These are phyloP conservation scores for Geotrichum siamense DNA, from an alignment of 1,139 yeast genomes.

Conservation along the genomic window DNA sequence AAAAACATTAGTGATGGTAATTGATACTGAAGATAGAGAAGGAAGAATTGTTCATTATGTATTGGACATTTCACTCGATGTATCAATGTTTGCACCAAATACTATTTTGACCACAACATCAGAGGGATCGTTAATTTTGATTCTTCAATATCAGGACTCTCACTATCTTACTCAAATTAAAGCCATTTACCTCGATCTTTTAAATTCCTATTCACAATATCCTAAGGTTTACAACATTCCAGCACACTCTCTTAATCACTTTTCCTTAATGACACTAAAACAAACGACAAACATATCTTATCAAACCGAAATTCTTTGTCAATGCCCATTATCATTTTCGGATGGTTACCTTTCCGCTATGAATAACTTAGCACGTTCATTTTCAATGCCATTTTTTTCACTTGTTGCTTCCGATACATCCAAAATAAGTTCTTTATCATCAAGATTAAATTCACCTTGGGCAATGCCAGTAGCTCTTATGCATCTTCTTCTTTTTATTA, in stretches of 20 bases:
- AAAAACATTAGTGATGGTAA: constrained; percentile 1
- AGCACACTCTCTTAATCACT: constrained; percentile 4
- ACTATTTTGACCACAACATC: not conserved
- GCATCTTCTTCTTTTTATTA: constrained; percentile 21
- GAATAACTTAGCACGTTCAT: constrained; percentile 20
- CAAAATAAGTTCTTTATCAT: constrained; percentile 20
- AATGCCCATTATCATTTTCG: constrained; percentile 7
- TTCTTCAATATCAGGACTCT: constrained; percentile 9
- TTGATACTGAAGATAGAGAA: not conserved
- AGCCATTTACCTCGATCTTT: constrained; percentile 5
- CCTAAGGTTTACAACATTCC: constrained; percentile 3
- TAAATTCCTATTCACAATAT: not conserved
- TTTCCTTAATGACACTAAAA: constrained; percentile 1
- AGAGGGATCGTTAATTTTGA: not conserved
- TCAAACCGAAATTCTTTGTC: not conserved
- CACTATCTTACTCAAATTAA: constrained; percentile 7
- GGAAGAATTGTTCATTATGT: constrained; percentile 2
- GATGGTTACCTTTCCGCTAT: constrained; percentile 17
- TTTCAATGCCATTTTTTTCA: constrained; percentile 22
- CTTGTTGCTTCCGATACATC: constrained; percentile 22
- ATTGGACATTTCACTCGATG: constrained; percentile 5
- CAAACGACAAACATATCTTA: not conserved
- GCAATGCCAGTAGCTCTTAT: constrained; percentile 25
- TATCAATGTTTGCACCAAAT: constrained; percentile 4
- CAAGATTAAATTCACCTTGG: constrained; percentile 25